Evolutionary conservation across 2,329 filamentous ascomycete species (phyloP).

Genomic region (Xylaria polymorpha): DNA sequence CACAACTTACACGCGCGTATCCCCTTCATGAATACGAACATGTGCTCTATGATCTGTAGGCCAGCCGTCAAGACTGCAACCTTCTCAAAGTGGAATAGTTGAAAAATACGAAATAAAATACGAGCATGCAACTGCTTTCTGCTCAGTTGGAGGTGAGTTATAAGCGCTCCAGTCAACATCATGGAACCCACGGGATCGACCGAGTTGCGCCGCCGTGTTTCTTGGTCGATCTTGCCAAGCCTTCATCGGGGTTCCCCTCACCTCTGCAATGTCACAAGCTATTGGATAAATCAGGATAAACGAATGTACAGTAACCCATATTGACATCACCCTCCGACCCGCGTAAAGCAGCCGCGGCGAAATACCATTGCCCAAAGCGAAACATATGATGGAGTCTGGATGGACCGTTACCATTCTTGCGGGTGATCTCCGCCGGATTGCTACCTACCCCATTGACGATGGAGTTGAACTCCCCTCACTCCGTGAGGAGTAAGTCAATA

Average conservation of each 20-base stretch:
- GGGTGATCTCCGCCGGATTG: conserved; percentile 6
- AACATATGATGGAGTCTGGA: conserved; percentile 1
- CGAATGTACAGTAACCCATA: neutral
- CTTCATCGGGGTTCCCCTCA: conserved; percentile 26
- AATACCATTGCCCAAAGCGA: neutral
- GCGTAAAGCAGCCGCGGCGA: neutral
- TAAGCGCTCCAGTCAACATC: conserved; percentile 18
- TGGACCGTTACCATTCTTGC: neutral
- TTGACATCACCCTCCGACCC: conserved; percentile 16
- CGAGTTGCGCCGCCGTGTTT: conserved; percentile 6
- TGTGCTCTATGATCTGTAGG: neutral
- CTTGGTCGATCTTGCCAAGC: conserved; percentile 18
- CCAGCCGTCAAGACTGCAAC: neutral
- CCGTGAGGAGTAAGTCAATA: conserved; percentile 14
- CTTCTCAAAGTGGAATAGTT: conserved; percentile 6
- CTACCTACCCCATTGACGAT: neutral
- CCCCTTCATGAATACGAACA: neutral
- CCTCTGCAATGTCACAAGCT: conserved; percentile 8
- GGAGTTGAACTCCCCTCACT: conserved; percentile 23
- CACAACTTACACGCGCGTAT: neutral
- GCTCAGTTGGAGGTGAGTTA: conserved; percentile 2
- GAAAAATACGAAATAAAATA: neutral
- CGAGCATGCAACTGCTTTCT: neutral
- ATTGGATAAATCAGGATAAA: conserved; percentile 38
- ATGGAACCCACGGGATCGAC: conserved; percentile 1